These are phyloP conservation scores for Aspergillus awamori DNA, from an alignment of 2,329 filamentous ascomycete species.

Conservation along the genomic window DNA sequence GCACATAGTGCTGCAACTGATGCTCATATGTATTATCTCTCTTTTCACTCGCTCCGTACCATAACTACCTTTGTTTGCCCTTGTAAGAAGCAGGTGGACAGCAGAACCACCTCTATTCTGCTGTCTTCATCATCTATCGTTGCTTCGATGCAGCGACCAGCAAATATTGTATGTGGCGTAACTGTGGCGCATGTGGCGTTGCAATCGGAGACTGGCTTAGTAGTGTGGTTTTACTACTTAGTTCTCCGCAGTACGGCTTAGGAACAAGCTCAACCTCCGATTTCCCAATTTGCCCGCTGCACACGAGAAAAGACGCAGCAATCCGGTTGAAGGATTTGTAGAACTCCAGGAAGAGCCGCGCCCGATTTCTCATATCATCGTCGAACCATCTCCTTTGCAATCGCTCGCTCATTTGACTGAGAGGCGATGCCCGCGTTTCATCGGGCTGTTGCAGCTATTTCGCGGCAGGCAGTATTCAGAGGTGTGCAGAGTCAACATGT, in stretches of 20 bases:
- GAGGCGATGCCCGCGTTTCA: slow-evolving; percentile 27
- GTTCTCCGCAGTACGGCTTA: too few relatives aligned
- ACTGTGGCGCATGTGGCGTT: slow-evolving; percentile 6
- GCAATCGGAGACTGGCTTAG: not conserved
- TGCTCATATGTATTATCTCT: too few relatives aligned
- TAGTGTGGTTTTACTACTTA: too few relatives aligned
- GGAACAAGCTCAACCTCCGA: not conserved
- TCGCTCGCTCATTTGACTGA: slow-evolving; percentile 10
- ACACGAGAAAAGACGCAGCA: not conserved
- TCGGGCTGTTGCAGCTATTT: slow-evolving; percentile 24
- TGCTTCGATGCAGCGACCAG: not conserved
- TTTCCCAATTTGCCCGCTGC: not conserved
- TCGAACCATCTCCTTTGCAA: slow-evolving; percentile 23
- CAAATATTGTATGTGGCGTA: not conserved
- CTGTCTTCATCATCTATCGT: not conserved
- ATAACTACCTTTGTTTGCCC: too few relatives aligned
- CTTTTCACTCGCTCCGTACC: too few relatives aligned
- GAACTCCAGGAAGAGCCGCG: not conserved
- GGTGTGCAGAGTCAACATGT: slow-evolving; percentile 20
- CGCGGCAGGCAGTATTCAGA: slow-evolving; percentile 23
- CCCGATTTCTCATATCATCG: slow-evolving; percentile 13
- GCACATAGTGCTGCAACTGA: too few relatives aligned
- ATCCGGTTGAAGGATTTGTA: not conserved
- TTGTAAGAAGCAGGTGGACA: too few relatives aligned
- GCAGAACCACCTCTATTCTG: too few relatives aligned